Evolutionary conservation across 768 basidiomycete species (phyloP).

Genomic region (Kockovaella imperatae): DNA sequence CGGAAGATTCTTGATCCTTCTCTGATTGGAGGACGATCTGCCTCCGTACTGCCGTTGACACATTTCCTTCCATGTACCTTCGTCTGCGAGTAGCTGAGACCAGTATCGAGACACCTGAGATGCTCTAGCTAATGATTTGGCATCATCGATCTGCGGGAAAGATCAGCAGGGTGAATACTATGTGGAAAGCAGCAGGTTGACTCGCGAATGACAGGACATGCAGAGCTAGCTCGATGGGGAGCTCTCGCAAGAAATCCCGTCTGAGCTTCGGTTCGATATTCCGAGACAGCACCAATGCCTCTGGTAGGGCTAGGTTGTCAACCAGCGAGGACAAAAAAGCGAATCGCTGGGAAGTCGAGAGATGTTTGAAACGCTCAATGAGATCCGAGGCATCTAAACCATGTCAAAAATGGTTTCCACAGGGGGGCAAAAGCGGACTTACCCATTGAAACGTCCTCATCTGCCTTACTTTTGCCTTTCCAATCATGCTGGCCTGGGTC

Average conservation of each 20-base stretch:
- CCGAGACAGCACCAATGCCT: conserved; percentile 35
- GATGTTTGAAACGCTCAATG: conserved; percentile 5
- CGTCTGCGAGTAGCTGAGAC: conserved; percentile 62
- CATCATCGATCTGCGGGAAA: conserved; percentile 56
- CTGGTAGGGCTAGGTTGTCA: conserved; percentile 27
- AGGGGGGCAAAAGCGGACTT: not conserved
- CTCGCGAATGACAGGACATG: conserved; percentile 61
- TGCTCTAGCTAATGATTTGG: conserved; percentile 61
- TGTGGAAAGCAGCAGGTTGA: not conserved
- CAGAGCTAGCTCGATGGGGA: conserved; percentile 64
- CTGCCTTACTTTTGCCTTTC: conserved; percentile 6
- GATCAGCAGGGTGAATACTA: not conserved
- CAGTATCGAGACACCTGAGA: conserved; percentile 65
- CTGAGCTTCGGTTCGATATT: conserved; percentile 40
- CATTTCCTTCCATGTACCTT: conserved; percentile 72
- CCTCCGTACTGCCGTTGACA: conserved; percentile 48
- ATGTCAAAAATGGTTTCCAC: not conserved
- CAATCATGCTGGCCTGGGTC: conserved; percentile 3
- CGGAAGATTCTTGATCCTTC: not conserved
- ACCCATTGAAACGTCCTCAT: not conserved
- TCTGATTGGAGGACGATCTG: not conserved
- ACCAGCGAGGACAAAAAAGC: conserved; percentile 35
- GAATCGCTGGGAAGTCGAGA: conserved; percentile 12
- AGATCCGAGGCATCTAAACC: conserved; percentile 8
- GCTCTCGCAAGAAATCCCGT: conserved; percentile 49